Conservation (phyloP, 176 grass and related monocot species). For the Triticum urartu region DNA sequence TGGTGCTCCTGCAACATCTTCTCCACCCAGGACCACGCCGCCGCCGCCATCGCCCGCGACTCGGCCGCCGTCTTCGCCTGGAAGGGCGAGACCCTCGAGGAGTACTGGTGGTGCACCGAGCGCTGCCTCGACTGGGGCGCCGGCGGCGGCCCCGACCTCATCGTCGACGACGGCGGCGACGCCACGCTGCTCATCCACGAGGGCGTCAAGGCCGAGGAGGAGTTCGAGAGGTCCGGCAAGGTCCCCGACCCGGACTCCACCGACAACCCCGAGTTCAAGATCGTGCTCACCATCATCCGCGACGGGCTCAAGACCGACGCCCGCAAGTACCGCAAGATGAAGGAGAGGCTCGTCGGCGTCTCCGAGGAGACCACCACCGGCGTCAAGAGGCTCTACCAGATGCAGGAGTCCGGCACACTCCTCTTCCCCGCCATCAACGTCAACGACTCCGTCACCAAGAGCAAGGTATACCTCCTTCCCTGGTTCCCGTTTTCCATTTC, state of each 20-base stretch:
- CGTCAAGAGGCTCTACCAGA: constrained; percentile 89
- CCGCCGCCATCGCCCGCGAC: constrained; percentile 86
- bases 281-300: constrained; percentile 80
- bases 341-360: constrained; percentile 85
- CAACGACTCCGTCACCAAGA: constrained; percentile 95
- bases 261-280: constrained; percentile 96
- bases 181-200: constrained; percentile 93
- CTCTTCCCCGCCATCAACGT: constrained; percentile 93
- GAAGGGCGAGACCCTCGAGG: constrained; percentile 94
- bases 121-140: constrained; percentile 92
- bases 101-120: constrained; percentile 99
- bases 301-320: constrained; percentile 74
- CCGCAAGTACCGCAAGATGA: constrained; percentile 91
- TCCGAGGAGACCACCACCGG: constrained; percentile 98
- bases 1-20: constrained; percentile 99
- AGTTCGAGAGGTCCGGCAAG: constrained; percentile 65
- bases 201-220: constrained; percentile 91
- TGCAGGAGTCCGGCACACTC: constrained; percentile 68
- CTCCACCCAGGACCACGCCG: constrained; percentile 98
- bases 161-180: constrained; percentile 90
- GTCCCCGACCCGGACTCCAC: constrained; percentile 74
- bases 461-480: constrained; percentile 55
- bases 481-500: background rate
- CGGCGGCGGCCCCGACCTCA: constrained; percentile 79
- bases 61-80: constrained; percentile 88